Conservation (phyloP, 2,329 filamentous ascomycete genomes). For the Immersiporthe knoxdaviesiana region DNA sequence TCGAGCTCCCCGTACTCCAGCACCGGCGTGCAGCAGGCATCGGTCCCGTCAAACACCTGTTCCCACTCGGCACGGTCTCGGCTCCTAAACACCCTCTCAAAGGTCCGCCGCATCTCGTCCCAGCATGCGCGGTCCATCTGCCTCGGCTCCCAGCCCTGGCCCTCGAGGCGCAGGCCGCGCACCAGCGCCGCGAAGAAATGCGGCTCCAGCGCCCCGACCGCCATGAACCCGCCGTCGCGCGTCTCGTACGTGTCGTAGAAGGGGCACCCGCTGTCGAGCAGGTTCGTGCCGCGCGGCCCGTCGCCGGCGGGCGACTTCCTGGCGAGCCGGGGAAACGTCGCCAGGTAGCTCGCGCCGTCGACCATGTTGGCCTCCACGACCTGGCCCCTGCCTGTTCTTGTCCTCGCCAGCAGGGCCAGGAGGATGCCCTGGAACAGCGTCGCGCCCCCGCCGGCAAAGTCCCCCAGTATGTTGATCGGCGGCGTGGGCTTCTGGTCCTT, state of each 20-base stretch:
- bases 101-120: slow-evolving; percentile 65
- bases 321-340: slow-evolving; percentile 73
- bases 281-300: slow-evolving; percentile 70
- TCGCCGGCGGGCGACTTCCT: slow-evolving; percentile 66
- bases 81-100: slow-evolving; percentile 66
- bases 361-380: slow-evolving; percentile 98
- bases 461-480: slow-evolving; percentile 82
- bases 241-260: slow-evolving; percentile 92
- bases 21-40: slow-evolving; percentile 92
- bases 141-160: slow-evolving; percentile 52
- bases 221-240: slow-evolving; percentile 75
- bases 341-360: slow-evolving; percentile 80
- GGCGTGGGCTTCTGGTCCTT: slow-evolving; percentile 71
- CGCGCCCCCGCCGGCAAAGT: slow-evolving; percentile 89
- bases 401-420: slow-evolving; percentile 72
- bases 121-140: slow-evolving; percentile 67
- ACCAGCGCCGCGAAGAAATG: slow-evolving; percentile 77
- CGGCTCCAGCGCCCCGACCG: slow-evolving; percentile 88
- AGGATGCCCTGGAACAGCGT: slow-evolving; percentile 81
- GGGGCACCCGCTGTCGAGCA: slow-evolving; percentile 82
- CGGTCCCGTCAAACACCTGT: slow-evolving; percentile 80
- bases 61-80: slow-evolving; percentile 84
- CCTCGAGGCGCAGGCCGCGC: slow-evolving; percentile 64
- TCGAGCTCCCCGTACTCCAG: slow-evolving; percentile 75
- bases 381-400: slow-evolving; percentile 71